Evolutionary conservation across 106 monocot genomes (phyloP), one percentile per base, ranked within the genome.

Genomic region (Dioscorea zingiberensis): DNA sequence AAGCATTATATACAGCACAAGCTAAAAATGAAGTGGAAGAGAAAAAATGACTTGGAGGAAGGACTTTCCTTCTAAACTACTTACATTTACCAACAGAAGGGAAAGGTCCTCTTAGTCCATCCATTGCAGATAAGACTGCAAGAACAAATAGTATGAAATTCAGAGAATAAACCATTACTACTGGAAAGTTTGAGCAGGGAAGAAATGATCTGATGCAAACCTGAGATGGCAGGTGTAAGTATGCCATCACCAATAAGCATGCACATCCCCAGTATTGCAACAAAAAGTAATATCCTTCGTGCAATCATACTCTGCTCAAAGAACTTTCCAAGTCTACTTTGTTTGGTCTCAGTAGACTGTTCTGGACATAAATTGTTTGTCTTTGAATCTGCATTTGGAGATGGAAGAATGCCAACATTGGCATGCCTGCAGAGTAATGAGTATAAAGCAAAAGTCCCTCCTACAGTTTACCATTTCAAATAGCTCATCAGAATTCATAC

Each of bases 161-260:
- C 13, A 70, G 47, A n/a, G 2, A 45, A 58, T 27, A 64, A 13
- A 56, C 38, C 38, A 38, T 38, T 10, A 38, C 9, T 8, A 38
- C 10, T 38, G 38, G 10, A 38, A 38, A 8, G 1, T 10, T 38
- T 38, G 38, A 38, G 38, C 38, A 8, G 38, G 38, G 10, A 38
- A 38, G 6, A 38, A 38, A 38, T 38, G 6, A 38, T 38, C 38
- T 38, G 38, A 6, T 38, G 38, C 4, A 14, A 73, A 90, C 90
- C 90, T 74, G 90, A 87, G 17, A 91, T 91, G 55, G 91, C 91
- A 46, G 91, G 91, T 17, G 91, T 91, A 28, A 91, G 87, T 56
- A 91, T 87, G 64, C 91, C 91, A 69, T 91, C 91, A 28, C 91
- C 91, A 54, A 91, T 91, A 23, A 91, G 84, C 91, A 91, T 91